Evolutionary conservation across 345 rosid genomes (phyloP).

Genomic region (Anacardium occidentale): DNA sequence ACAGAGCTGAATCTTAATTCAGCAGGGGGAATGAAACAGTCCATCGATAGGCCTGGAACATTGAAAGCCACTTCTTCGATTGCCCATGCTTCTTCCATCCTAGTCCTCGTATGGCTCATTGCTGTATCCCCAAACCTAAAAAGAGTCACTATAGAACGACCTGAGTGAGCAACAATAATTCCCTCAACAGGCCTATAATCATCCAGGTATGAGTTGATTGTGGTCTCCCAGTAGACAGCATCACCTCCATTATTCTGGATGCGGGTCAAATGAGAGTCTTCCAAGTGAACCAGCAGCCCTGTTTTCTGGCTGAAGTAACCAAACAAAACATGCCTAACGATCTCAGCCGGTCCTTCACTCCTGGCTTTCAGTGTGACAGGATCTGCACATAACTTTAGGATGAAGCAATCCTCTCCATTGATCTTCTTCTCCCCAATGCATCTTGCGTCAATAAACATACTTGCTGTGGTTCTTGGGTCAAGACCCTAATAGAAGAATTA

Average conservation of each 20-base stretch:
- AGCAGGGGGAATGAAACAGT: slow-evolving; percentile 83
- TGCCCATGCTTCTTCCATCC: slow-evolving; percentile 84
- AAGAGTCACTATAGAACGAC: slow-evolving; percentile 72
- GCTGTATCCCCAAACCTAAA: slow-evolving; percentile 79
- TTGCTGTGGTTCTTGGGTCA: slow-evolving; percentile 76
- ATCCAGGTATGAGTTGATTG: slow-evolving; percentile 75
- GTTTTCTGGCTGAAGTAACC: slow-evolving; percentile 92
- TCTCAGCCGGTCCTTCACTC: slow-evolving; percentile 89
- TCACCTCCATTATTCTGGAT: slow-evolving; percentile 74
- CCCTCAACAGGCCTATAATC: slow-evolving; percentile 82
- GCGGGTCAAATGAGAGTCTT: slow-evolving; percentile 77
- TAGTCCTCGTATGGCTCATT: slow-evolving; percentile 73
- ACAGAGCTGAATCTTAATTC: slow-evolving; percentile 55
- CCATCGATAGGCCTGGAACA: slow-evolving; percentile 68
- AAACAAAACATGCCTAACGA: slow-evolving; percentile 71
- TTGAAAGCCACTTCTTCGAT: slow-evolving; percentile 87
- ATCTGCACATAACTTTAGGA: slow-evolving; percentile 76
- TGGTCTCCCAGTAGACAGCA: slow-evolving; percentile 83
- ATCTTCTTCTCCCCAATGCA: slow-evolving; percentile 79
- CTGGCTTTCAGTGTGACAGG: slow-evolving; percentile 71
- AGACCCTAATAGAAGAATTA: slow-evolving; percentile 53
- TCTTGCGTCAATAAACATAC: slow-evolving; percentile 64
- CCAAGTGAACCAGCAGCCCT: slow-evolving; percentile 69
- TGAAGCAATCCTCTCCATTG: slow-evolving; percentile 76
- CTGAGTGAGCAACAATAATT: slow-evolving; percentile 84